Conservation (phyloP, 306 rosid genomes). For the Medicago truncatula region DNA sequence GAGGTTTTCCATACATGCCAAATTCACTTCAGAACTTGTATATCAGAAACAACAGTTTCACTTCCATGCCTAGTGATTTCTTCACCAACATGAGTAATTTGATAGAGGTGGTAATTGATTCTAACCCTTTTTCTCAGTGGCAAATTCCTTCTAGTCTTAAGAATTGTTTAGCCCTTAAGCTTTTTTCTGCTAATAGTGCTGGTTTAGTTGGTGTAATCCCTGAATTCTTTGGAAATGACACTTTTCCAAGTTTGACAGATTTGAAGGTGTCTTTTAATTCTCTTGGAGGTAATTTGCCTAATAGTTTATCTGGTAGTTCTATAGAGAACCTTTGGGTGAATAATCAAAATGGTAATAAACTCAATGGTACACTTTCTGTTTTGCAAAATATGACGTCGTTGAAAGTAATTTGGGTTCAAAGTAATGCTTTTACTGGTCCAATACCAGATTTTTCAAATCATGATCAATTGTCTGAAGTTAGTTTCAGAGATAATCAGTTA, state of each 20-base stretch:
- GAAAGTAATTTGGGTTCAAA: slow-evolving; percentile 60
- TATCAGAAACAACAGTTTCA: slow-evolving; percentile 61
- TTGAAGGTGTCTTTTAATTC: slow-evolving; percentile 56
- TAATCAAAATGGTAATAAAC: slow-evolving; percentile 55
- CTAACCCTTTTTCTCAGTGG: slow-evolving; percentile 60
- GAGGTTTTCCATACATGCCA: slow-evolving; percentile 58
- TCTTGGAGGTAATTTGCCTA: slow-evolving; percentile 70
- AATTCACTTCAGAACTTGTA: slow-evolving; percentile 38
- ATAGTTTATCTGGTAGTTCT: slow-evolving; percentile 51
- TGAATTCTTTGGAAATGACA: slow-evolving; percentile 41
- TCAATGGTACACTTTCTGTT: slow-evolving; percentile 74
- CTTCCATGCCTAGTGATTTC: slow-evolving; percentile 60
- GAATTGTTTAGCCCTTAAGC: slow-evolving; percentile 36
- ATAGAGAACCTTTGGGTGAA: slow-evolving; percentile 64
- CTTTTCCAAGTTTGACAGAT: slow-evolving; percentile 46
- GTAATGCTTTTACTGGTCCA: slow-evolving; percentile 77
- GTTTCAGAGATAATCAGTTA: slow-evolving; percentile 67
- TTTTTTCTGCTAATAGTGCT: slow-evolving; percentile 50
- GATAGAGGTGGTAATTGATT: slow-evolving; percentile 44
- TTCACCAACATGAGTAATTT: slow-evolving; percentile 50
- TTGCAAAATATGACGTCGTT: slow-evolving; percentile 66
- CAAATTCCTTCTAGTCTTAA: slow-evolving; percentile 54
- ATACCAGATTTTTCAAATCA: slow-evolving; percentile 69
- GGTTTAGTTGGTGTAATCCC: slow-evolving; percentile 62
- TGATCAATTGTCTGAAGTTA: slow-evolving; percentile 38